Percentiles rank a stretch among this genome's conserved stretches.
Conservation (phyloP, 805 yeast species). For the Candida railenensis region DNA sequence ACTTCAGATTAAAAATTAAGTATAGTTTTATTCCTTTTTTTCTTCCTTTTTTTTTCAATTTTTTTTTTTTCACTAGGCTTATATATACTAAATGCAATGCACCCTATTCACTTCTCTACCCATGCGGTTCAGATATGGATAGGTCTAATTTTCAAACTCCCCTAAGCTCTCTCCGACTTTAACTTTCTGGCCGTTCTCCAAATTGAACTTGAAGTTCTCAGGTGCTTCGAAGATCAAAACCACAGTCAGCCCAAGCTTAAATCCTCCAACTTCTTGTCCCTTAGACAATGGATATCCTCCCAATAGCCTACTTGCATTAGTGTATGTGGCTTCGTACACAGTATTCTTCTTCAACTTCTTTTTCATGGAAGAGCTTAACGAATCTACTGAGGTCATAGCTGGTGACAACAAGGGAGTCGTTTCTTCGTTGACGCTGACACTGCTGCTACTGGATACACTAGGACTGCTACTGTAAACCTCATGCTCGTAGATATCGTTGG, state of each 20-base stretch:
- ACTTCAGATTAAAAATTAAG: too few relatives aligned
- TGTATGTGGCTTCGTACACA: constrained; percentile 92
- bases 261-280: constrained; percentile 97
- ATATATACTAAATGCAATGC: too few relatives aligned
- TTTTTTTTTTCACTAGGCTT: too few relatives aligned
- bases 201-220: constrained; percentile 63
- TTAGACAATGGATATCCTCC: constrained; percentile 87
- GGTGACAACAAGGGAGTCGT: not conserved
- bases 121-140: not conserved
- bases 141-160: constrained; percentile 19
- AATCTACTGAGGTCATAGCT: constrained; percentile 8
- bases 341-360: constrained; percentile 64
- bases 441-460: constrained; percentile 2
- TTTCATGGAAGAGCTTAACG: constrained; percentile 14
- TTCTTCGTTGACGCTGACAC: constrained; percentile 27
- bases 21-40: too few relatives aligned
- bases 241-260: constrained; percentile 94
- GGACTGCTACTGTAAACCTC: constrained; percentile 29
- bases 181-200: constrained; percentile 72
- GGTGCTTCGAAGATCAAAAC: constrained; percentile 98
- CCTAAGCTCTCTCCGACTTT: constrained; percentile 86
- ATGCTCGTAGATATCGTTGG: constrained; percentile 70
- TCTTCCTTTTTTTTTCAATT: too few relatives aligned
- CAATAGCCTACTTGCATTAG: constrained; percentile 68
- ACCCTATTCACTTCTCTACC: not conserved